Evolutionary conservation across 306 rosid genomes (phyloP).

Genomic region (Vigna trinervia): DNA sequence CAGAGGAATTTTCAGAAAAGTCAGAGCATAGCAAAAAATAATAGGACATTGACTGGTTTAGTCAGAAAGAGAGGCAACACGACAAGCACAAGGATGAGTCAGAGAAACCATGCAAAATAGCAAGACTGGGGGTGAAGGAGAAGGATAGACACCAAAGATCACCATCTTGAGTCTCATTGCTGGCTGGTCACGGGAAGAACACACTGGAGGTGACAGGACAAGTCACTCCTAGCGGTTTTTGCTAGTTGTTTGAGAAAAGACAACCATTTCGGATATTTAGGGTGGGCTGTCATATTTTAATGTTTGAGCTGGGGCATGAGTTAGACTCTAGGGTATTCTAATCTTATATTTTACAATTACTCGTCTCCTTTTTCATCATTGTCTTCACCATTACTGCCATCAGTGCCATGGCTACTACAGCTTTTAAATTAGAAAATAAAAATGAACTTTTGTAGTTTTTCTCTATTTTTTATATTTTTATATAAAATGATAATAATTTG

Average conservation of each 20-base stretch:
- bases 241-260: neutral
- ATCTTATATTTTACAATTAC: neutral
- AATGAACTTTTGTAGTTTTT: conserved; percentile 3
- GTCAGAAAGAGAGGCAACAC: too few relatives aligned
- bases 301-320: neutral
- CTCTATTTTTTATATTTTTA: neutral
- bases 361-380: neutral
- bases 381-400: neutral
- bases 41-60: neutral
- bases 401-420: neutral
- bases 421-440: conserved; percentile 2
- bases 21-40: neutral
- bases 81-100: neutral
- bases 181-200: neutral
- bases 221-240: neutral
- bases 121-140: neutral
- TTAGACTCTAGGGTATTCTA: neutral
- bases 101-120: neutral
- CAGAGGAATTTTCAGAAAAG: neutral
- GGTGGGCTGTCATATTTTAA: neutral
- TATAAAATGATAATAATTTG: neutral
- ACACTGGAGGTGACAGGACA: neutral
- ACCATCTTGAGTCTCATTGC: neutral
- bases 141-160: neutral
- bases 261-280: neutral